A percentile compares a stretch with the other conserved stretches of the same genome.
These are phyloP conservation scores for Terana coerulea DNA, from an alignment of 768 basidiomycete species.

Conservation along the genomic window DNA sequence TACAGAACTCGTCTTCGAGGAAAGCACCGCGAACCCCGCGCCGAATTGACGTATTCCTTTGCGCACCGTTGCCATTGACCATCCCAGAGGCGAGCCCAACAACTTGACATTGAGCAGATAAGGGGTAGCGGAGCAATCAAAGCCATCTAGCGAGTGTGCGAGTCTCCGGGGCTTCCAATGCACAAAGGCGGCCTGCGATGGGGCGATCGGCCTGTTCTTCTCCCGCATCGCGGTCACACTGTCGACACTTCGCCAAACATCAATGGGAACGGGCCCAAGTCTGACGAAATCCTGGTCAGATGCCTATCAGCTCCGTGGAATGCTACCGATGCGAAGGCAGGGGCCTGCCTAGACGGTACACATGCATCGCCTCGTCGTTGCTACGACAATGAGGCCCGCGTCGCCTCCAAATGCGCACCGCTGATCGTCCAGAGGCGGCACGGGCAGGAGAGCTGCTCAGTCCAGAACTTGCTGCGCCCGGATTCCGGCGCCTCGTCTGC, in stretches of 20 bases:
- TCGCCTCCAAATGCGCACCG: neutral
- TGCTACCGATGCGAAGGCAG: neutral
- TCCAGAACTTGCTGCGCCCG: no score
- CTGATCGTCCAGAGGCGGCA: no score
- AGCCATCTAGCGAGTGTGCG: neutral
- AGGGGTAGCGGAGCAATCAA: no score
- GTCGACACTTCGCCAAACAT: neutral
- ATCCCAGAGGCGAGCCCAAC: neutral
- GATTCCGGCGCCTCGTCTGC: no score
- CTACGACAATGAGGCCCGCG: neutral
- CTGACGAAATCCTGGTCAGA: neutral
- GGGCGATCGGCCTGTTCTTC: neutral
- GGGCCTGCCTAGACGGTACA: neutral
- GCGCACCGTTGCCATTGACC: neutral
- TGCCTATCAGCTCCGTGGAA: neutral
- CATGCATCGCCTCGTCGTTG: neutral
- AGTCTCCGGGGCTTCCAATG: neutral
- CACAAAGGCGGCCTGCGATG: neutral
- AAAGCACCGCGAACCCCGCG: no score
- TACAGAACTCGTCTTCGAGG: no score
- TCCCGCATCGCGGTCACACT: no score
- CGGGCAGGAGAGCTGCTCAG: no score
- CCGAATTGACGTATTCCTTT: neutral
- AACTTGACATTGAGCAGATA: neutral
- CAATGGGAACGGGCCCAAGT: neutral